Conservation (phyloP, 345 rosid species). For the Aethionema arabicum region DNA sequence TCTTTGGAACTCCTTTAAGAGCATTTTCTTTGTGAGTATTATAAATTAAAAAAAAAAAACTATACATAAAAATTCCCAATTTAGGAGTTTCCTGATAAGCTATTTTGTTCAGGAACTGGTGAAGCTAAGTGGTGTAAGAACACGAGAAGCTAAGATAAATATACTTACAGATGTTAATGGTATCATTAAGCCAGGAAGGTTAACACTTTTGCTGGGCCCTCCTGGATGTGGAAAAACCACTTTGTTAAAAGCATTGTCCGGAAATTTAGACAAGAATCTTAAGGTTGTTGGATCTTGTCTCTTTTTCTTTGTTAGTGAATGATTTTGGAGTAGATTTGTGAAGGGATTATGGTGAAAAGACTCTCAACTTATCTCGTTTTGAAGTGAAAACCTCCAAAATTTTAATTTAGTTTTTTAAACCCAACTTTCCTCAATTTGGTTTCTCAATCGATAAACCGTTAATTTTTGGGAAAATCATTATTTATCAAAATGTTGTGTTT, state of each 20-base stretch:
- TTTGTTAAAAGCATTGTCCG: slow-evolving; percentile 64
- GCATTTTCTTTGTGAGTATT: slow-evolving; percentile 49
- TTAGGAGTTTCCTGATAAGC: neutral
- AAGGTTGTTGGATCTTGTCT: slow-evolving; percentile 39
- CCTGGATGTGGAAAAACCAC: slow-evolving; percentile 84
- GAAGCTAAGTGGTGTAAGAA: slow-evolving; percentile 41
- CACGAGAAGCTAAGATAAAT: slow-evolving; percentile 48
- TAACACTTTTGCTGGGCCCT: slow-evolving; percentile 75
- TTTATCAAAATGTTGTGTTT: too few relatives aligned
- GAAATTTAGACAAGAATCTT: slow-evolving; percentile 50
- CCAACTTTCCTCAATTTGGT: too few relatives aligned
- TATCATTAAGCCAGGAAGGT: slow-evolving; percentile 67
- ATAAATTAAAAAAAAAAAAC: neutral
- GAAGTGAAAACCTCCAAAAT: too few relatives aligned
- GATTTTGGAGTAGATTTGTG: neutral
- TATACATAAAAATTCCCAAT: neutral
- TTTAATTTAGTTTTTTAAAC: too few relatives aligned
- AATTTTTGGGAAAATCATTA: too few relatives aligned
- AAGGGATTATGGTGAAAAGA: too few relatives aligned
- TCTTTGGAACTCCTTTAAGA: slow-evolving; percentile 60
- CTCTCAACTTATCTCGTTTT: too few relatives aligned
- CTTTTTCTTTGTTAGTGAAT: neutral
- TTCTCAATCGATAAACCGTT: too few relatives aligned
- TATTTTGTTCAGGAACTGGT: slow-evolving; percentile 42
- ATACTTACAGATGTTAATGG: slow-evolving; percentile 58